phyloP scores from a whole-genome alignment of 2,329 filamentous ascomycete species.

The Colletotrichum lentis region DNA sequence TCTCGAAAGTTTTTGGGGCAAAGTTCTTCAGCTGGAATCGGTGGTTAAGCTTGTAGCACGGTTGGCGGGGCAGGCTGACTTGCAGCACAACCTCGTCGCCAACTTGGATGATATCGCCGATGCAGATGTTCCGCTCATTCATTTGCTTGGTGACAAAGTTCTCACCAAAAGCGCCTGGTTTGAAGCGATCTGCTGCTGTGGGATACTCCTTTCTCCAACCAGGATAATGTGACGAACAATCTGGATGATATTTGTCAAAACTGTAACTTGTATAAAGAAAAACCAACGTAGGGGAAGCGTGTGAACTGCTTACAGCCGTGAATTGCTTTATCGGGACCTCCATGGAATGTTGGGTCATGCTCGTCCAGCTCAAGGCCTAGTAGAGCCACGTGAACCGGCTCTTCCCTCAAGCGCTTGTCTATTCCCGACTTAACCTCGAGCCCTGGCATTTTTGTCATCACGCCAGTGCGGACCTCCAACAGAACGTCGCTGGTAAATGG shows the following conservation, averaged over 20 bases:
- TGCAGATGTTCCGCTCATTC: slow-evolving; percentile 72
- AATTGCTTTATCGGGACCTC: slow-evolving; percentile 70
- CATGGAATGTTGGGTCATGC: slow-evolving; percentile 69
- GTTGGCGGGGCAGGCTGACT: slow-evolving; percentile 68
- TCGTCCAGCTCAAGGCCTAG: slow-evolving; percentile 67
- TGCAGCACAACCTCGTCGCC: slow-evolving; percentile 62
- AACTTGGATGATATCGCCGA: slow-evolving; percentile 67
- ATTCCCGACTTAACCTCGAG: slow-evolving; percentile 64
- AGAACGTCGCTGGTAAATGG: slow-evolving; percentile 59
- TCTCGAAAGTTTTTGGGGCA: slow-evolving; percentile 63
- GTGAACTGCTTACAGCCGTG: slow-evolving; percentile 58
- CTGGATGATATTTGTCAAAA: slow-evolving; percentile 46
- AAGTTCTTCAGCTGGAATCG: slow-evolving; percentile 71
- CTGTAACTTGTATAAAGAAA: not conserved
- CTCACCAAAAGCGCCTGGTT: slow-evolving; percentile 69
- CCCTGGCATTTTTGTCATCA: slow-evolving; percentile 62
- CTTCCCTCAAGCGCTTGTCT: slow-evolving; percentile 57
- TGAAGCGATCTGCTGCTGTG: slow-evolving; percentile 58
- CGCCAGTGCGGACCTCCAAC: slow-evolving; percentile 64
- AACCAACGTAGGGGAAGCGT: not conserved
- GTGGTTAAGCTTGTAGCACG: slow-evolving; percentile 75
- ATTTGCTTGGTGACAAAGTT: slow-evolving; percentile 66
- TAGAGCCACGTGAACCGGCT: slow-evolving; percentile 55
- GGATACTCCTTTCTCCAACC: slow-evolving; percentile 64
- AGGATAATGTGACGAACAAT: slow-evolving; percentile 67